Evolutionary conservation across 331 rosid species (phyloP).

Genomic region (Ulmus americana): DNA sequence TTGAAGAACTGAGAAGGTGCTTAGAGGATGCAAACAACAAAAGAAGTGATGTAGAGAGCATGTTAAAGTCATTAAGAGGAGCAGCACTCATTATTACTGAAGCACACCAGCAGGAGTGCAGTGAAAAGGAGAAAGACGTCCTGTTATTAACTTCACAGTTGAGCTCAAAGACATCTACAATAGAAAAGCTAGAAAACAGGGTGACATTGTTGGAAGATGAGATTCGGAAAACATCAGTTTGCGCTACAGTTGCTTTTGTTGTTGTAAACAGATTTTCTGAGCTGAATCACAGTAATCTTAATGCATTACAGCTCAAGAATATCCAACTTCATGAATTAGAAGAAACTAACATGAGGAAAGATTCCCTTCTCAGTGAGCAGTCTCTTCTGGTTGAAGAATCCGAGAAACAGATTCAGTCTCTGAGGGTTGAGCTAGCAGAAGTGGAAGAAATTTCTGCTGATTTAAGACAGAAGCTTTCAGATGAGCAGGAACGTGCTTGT

Average conservation of each 20-base stretch:
- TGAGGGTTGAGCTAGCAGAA: constrained; percentile 34
- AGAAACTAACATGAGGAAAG: constrained; percentile 46
- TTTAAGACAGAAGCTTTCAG: constrained; percentile 47
- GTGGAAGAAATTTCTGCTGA: constrained; percentile 41
- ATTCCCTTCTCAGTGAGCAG: constrained; percentile 45
- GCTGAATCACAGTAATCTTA: constrained; percentile 39
- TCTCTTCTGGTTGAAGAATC: constrained; percentile 45
- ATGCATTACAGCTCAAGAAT: constrained; percentile 43
- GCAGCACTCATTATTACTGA: constrained; percentile 73
- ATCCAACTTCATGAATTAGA: constrained; percentile 41
- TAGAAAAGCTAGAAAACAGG: constrained; percentile 41
- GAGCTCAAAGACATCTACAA: constrained; percentile 35
- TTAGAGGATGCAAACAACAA: constrained; percentile 84
- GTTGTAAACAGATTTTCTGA: constrained; percentile 69
- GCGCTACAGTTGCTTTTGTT: constrained; percentile 72
- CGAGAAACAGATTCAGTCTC: constrained; percentile 32
- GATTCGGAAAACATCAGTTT: constrained; percentile 44
- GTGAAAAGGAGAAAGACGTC: constrained; percentile 56
- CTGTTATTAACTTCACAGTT: constrained; percentile 43
- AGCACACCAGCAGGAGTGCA: constrained; percentile 71
- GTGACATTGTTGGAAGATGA: constrained; percentile 49
- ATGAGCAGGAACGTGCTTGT: constrained; percentile 47
- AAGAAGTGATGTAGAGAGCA: constrained; percentile 68
- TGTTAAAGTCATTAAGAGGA: constrained; percentile 84
- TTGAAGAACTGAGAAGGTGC: constrained; percentile 69